These are phyloP conservation scores for Xylaria digitata DNA, from an alignment of 2,329 filamentous ascomycete genomes.

Conservation along the genomic window DNA sequence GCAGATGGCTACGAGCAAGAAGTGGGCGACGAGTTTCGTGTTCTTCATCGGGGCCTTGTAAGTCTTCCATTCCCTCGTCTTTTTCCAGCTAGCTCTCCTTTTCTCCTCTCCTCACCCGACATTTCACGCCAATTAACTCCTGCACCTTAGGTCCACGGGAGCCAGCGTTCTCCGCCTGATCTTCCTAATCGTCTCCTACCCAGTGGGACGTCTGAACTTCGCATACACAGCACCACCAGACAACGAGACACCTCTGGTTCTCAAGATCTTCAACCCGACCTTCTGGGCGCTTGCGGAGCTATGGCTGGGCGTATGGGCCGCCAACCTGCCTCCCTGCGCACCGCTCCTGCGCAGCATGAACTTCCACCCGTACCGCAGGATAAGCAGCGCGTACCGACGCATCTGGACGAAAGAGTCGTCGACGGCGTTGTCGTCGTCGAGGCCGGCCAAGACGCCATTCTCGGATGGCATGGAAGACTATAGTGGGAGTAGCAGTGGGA, in stretches of 20 bases:
- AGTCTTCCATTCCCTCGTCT: background rate
- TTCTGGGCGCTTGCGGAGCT: conserved; percentile 37
- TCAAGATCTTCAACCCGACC: conserved; percentile 38
- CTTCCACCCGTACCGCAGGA: conserved; percentile 30
- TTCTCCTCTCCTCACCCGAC: background rate
- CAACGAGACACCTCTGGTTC: conserved; percentile 36
- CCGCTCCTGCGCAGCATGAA: conserved; percentile 26
- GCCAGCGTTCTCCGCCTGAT: conserved; percentile 37
- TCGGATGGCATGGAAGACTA: background rate
- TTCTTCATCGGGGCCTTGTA: conserved; percentile 38
- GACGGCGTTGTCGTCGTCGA: conserved; percentile 4
- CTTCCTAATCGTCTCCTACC: conserved; percentile 38
- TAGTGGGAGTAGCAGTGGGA: background rate
- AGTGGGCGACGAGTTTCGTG: conserved; percentile 35
- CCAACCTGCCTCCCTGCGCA: conserved; percentile 35
- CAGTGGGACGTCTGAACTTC: conserved; percentile 36
- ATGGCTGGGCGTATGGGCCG: conserved; percentile 36
- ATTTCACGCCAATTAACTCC: background rate
- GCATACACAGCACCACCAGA: conserved; percentile 34
- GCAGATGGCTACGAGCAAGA: conserved; percentile 36
- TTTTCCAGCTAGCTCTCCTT: background rate
- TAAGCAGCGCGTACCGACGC: conserved; percentile 29
- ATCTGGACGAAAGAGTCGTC: conserved; percentile 27
- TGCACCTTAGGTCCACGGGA: conserved; percentile 29
- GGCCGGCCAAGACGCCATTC: background rate